Percentiles rank a stretch among this genome's conserved stretches.
Conservation (phyloP, 495 filamentous ascomycete genomes). For the Hypoxylon subgilvum region DNA sequence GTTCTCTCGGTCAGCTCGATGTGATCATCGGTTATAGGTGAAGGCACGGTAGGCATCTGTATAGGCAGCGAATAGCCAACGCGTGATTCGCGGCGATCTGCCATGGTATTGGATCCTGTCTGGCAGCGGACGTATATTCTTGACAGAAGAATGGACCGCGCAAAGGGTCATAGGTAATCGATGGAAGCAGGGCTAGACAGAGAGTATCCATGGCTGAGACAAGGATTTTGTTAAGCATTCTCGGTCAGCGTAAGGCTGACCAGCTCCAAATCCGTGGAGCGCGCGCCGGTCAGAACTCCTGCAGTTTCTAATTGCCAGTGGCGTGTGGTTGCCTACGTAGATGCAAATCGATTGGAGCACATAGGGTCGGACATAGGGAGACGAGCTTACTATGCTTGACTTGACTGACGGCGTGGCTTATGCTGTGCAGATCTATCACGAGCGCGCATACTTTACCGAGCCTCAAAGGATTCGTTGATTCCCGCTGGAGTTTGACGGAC, state of each 20-base stretch:
- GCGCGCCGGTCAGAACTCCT: conserved; percentile 5
- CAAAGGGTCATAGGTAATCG: neutral
- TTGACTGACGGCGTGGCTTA: conserved; percentile 5
- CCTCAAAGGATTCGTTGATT: conserved; percentile 10
- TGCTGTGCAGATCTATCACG: too few species aligned
- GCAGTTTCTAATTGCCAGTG: conserved; percentile 6
- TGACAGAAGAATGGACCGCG: neutral
- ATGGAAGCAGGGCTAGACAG: conserved; percentile 3
- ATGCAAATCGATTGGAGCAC: conserved; percentile 1
- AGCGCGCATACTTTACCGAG: conserved; percentile 2
- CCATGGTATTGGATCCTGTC: conserved; percentile 10
- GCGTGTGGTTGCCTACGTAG: conserved; percentile 4
- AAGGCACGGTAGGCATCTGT: neutral
- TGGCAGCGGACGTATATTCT: too few species aligned
- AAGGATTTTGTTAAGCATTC: conserved; percentile 1
- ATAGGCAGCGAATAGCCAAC: conserved; percentile 1
- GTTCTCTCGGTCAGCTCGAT: conserved; percentile 6
- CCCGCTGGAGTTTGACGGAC: neutral
- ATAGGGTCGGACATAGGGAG: too few species aligned
- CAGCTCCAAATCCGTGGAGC: neutral
- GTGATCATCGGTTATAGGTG: neutral
- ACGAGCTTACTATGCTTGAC: too few species aligned
- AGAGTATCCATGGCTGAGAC: neutral
- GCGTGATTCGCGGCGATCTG: conserved; percentile 9
- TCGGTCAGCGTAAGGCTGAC: conserved; percentile 1